Base-by-base conservation (phyloP, 1,139 yeast genomes). In the Kazachstania sp. region DNA sequence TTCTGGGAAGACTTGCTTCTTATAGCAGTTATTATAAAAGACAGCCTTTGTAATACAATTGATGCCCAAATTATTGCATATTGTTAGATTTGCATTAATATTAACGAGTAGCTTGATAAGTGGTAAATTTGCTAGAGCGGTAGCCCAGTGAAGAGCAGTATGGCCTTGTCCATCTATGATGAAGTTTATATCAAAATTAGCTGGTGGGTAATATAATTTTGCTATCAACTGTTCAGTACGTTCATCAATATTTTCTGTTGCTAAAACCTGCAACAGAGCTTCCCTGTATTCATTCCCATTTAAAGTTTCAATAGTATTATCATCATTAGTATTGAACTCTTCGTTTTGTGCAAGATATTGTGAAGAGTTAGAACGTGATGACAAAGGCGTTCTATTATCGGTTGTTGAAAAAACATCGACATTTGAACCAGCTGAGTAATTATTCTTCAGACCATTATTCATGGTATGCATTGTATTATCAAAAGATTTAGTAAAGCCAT, bases 131-230 rank as follows among this genome's bases (percentile, higher is more conserved):
- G 96, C 97, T 73, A 92, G 83, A 0, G 97, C 88, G 11, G 95
- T 80, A 0, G 97, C 96, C 98, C 98, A 92, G 64, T 92, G 97
- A 54, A 92, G 75, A 0, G 97, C 88, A 0, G 97, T 86, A 59
- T 92, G 97, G 0, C 97, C 97, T 65, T 92, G 97, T 55, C 86
- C 95, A 60, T 92, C 98, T 41, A 92, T 86, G 5, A 90, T 79
- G 53, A 80, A 90, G 66, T 90, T 86, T 53, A 88, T 80, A 58
- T 87, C 83, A 58, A 87, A 84, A 55, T 86, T 87, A 19, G 73
- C 70, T 0, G 96, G 95, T 2, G 95, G 90, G 52, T 79, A 75
- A 45, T 78, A 73, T 38, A 90, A 67, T 53, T 83, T 83, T 43
- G 77, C 76, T 1, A 97, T 95, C 45, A 90, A 76, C n/a, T 78